Base-by-base conservation (phyloP, 1,284 basidiomycete genomes). In the Tilletia indica region DNA sequence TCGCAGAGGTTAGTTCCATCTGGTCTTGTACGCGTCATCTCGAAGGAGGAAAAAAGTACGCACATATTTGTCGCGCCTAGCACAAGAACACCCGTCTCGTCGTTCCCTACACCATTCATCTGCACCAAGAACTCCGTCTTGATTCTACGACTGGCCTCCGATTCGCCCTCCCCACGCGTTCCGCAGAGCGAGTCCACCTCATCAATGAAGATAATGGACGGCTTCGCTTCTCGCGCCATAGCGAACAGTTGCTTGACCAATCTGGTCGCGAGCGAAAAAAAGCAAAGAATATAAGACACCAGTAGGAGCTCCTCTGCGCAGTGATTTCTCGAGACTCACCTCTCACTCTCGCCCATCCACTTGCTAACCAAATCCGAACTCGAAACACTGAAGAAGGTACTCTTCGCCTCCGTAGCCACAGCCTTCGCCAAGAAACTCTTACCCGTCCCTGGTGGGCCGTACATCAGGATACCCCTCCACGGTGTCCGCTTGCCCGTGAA, bases 61-160 rank as follows among this genome's bases (percentile, higher is more conserved):
- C 94, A 93, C 70, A 99, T 97, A 82, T 99, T 99, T 12, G 97
- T 99, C 9, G 96, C 96, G 64, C 95, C 96, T n/a, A 99, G 88
- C 4, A 99, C 94, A n/a, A 99, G 88, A 0, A 99, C 93, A 12
- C 97, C 97, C 11, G 74, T 68, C 84, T 97, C 94, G 78, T 98
- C 96, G 82, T 98, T 94, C 0, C 97, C 96, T 2, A 99, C 97
- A 69, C 96, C 96, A 78, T 99, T 95, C 93, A 99, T 99, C 85
- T 97, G 93, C 3, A 85, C 93, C 68, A 98, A 86, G 82, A 99
- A 97, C 86, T 99, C 96, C 0, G 96, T 99, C 88, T 99, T 99
- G 86, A 99, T 99, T 56, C 97, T 89, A 76, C 96, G 87, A 36
- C 92, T 93, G 3, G 96, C 96, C 83, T 99, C 96, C 1, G 93